Base-by-base conservation (phyloP, 441 rosid species). In the Erodium trifolium region DNA sequence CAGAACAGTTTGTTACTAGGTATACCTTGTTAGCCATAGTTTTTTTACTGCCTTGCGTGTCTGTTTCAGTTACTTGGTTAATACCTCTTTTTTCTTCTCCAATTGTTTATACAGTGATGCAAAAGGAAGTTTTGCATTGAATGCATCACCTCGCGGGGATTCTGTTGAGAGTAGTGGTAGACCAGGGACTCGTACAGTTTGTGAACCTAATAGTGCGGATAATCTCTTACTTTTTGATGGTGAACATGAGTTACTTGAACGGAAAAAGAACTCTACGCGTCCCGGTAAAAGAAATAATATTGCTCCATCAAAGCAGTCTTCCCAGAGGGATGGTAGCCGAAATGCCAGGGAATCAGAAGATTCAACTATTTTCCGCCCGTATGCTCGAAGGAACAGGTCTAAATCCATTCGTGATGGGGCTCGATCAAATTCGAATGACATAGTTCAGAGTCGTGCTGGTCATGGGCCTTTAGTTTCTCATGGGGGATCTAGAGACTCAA, bases 301-400 rank as follows among this genome's bases (percentile, higher is more conserved):
- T 71, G 78, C 80, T 76, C 88, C 83, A 76, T 84, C 89, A 63
- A 92, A 85, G 74, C 88, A 84, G 75, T 88, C 92, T 74, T 82
- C 86, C 35, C 87, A 77, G 80, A 82, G 76, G 74, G 95, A 78
- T 74, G 82, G 87, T 67, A 72, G 85, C 73, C 93, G 80, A 74
- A 85, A 81, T 82, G 77, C 85, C 74, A 96, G 86, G 82, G 97
- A 93, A 72, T 80, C 93, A 51, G 99, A 96, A 83, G 99, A 96
- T 85, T 91, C 97, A 75, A 97, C 96, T 68, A 86, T 91, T 78
- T 84, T 96, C 73, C 98, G 96, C 41, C 95, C 98, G 11, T 96
- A 96, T 86, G 97, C 97, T 79, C 85, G 99, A 72, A 89, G 99
- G 80, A 86, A 31, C 34, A 31, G 34, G 34, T 31, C 34, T 31